Conservation (phyloP, 371 early-diverging fungal genomes). For the Mortierella sp. region DNA sequence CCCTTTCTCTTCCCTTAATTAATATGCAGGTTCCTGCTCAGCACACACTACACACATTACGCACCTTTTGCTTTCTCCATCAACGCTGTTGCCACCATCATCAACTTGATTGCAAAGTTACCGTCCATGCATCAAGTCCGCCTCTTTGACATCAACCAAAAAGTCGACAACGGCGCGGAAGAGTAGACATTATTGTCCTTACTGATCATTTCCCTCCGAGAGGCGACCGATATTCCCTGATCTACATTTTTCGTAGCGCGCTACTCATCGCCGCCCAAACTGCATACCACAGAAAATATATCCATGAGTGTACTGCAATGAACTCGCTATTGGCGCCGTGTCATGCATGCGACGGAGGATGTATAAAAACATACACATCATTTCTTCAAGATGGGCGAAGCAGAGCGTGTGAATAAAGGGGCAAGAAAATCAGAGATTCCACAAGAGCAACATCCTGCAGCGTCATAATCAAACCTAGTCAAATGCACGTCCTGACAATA, state of each 20-base stretch:
- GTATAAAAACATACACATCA: no score
- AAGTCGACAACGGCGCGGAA: conserved; percentile 48
- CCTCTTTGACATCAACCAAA: conserved; percentile 92
- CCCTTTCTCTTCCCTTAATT: conserved; percentile 21
- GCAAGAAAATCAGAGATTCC: neutral
- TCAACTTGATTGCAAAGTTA: conserved; percentile 92
- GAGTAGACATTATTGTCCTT: conserved; percentile 5
- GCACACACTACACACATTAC: conserved; percentile 96
- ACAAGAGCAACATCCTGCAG: neutral
- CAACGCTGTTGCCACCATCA: conserved; percentile 83
- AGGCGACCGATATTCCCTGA: no score
- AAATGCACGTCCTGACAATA: no score
- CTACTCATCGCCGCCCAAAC: no score
- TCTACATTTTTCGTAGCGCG: neutral
- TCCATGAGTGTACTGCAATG: neutral
- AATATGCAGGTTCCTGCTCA: conserved; percentile 95
- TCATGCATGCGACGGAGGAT: no score
- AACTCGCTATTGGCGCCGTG: no score
- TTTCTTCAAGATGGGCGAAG: neutral
- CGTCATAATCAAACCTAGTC: neutral
- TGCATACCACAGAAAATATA: neutral
- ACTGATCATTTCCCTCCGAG: neutral
- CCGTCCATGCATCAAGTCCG: conserved; percentile 96
- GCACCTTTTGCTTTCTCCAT: conserved; percentile 87
- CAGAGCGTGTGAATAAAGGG: neutral